Conservation (phyloP, 2,329 filamentous ascomycete species). For the Ophiostoma quercus region DNA sequence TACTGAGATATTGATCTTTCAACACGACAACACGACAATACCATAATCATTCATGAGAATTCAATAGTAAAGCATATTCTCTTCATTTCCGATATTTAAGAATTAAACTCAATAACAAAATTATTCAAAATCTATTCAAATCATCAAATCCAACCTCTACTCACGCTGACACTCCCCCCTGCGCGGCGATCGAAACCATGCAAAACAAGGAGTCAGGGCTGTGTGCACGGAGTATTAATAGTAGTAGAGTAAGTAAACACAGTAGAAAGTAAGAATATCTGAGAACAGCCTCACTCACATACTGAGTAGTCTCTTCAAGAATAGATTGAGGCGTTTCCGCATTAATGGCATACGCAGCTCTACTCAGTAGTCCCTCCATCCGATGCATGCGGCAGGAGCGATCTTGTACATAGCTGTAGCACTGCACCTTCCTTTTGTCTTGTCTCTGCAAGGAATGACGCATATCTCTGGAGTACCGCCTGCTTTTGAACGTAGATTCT, state of each 20-base stretch:
- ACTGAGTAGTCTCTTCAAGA: neutral
- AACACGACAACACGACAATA: too few relatives aligned
- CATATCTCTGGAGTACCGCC: neutral
- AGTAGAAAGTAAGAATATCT: too few relatives aligned
- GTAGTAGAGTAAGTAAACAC: neutral
- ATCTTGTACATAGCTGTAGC: neutral
- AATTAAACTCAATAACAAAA: too few relatives aligned
- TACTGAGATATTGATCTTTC: too few relatives aligned
- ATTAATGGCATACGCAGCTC: neutral
- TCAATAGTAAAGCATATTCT: too few relatives aligned
- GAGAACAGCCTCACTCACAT: neutral
- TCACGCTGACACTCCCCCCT: slow-evolving; percentile 5
- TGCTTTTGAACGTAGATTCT: neutral
- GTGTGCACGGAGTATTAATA: neutral
- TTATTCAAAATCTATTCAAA: too few relatives aligned
- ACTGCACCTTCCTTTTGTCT: neutral
- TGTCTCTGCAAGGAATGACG: neutral
- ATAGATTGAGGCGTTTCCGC: neutral
- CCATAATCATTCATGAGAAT: too few relatives aligned
- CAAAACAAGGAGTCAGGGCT: slow-evolving; percentile 13
- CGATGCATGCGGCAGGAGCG: neutral
- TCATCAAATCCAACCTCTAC: too few relatives aligned
- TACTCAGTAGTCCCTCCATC: neutral
- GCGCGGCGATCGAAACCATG: slow-evolving; percentile 6
- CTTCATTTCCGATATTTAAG: too few relatives aligned